phyloP scores from a whole-genome alignment of 129 eudicot genomes.

The Centaurea solstitialis region DNA sequence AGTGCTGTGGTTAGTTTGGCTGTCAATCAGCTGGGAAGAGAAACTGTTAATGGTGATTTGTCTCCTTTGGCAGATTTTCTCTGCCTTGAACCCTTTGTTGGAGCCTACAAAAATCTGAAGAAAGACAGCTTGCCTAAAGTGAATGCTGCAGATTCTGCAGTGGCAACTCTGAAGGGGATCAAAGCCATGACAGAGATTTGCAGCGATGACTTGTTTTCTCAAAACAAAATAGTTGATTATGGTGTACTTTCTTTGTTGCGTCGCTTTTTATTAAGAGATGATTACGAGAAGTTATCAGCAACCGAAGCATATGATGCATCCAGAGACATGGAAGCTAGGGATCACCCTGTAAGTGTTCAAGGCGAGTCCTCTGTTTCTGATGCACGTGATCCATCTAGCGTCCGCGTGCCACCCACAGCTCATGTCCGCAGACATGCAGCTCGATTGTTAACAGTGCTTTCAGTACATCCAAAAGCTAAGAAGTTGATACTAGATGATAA shows the following conservation, averaged over 20 bases:
- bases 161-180: constrained; percentile 91
- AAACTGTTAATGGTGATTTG: constrained; percentile 42
- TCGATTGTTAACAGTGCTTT: constrained; percentile 74
- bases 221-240: constrained; percentile 57
- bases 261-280: constrained; percentile 77
- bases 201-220: constrained; percentile 66
- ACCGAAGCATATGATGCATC: constrained; percentile 98
- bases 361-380: constrained; percentile 43
- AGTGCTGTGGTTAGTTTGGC: constrained; percentile 84
- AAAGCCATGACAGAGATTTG: constrained; percentile 91
- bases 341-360: constrained; percentile 31
- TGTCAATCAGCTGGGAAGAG: constrained; percentile 58
- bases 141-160: constrained; percentile 82
- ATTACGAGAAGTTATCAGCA: constrained; percentile 91
- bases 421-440: constrained; percentile 93
- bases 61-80: constrained; percentile 70
- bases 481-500: constrained; percentile 63
- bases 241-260: constrained; percentile 75
- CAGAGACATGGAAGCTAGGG: constrained; percentile 71
- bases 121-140: constrained; percentile 62
- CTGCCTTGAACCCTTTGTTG: constrained; percentile 80
- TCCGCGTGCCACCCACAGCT: constrained; percentile 76
- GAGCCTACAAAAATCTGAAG: constrained; percentile 59
- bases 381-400: constrained; percentile 49
- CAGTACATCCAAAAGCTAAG: constrained; percentile 84